Evolutionary conservation across 2,329 filamentous ascomycete species (phyloP).

Genomic region (Ciborinia camelliae): DNA sequence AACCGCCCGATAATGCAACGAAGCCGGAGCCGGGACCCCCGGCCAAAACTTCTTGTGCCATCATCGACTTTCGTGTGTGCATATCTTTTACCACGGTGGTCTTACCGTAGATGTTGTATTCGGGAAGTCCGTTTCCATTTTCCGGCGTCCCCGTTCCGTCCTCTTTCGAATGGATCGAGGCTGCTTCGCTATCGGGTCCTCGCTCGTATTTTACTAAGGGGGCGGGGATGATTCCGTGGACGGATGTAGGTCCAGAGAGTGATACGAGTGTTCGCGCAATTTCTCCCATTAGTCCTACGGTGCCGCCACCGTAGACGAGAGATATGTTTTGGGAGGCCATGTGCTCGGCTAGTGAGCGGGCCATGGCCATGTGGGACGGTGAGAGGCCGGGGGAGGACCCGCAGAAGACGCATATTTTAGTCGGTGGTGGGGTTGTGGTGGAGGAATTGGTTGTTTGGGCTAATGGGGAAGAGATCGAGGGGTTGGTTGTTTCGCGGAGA

Average conservation of each 20-base stretch:
- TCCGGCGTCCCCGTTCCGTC: constrained; percentile 16
- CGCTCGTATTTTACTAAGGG: constrained; percentile 78
- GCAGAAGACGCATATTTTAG: constrained; percentile 59
- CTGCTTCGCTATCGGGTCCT: constrained; percentile 52
- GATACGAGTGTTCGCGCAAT: constrained; percentile 81
- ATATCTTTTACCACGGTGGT: constrained; percentile 92
- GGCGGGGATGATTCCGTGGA: constrained; percentile 91
- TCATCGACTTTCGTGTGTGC: constrained; percentile 92
- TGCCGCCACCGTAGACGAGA: constrained; percentile 93
- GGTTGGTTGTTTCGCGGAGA: background rate
- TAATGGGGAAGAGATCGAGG: constrained; percentile 5
- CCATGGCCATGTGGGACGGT: constrained; percentile 65
- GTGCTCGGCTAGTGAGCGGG: constrained; percentile 66
- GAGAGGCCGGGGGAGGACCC: constrained; percentile 73
- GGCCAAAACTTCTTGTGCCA: constrained; percentile 82
- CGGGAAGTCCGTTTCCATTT: constrained; percentile 40
- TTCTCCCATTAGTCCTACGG: constrained; percentile 93
- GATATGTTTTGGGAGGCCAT: constrained; percentile 76
- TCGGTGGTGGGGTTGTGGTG: constrained; percentile 1
- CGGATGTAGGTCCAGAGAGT: constrained; percentile 72
- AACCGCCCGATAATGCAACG: constrained; percentile 83
- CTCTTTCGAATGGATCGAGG: constrained; percentile 22
- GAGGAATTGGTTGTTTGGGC: constrained; percentile 8
- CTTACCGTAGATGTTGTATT: constrained; percentile 62
- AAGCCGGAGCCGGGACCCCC: constrained; percentile 85